These are phyloP conservation scores for Medicago truncatula DNA, from an alignment of 306 rosid genomes.

Conservation along the genomic window DNA sequence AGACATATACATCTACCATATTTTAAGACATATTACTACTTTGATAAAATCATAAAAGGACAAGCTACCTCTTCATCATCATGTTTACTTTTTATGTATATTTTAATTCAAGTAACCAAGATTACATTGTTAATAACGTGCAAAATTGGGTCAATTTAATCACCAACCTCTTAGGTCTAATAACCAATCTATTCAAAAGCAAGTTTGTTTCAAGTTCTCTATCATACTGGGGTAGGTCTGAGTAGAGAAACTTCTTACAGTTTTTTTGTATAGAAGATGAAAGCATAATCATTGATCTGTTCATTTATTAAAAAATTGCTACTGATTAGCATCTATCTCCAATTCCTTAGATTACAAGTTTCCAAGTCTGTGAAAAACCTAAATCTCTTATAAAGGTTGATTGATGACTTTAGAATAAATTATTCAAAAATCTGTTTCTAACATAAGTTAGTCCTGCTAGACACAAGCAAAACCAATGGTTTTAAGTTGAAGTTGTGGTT, in stretches of 20 bases:
- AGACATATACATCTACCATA: constrained; percentile 44
- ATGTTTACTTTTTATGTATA: constrained; percentile 30
- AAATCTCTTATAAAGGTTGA: constrained; percentile 7
- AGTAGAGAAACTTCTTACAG: constrained; percentile 51
- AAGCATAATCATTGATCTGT: neutral
- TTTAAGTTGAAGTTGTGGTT: neutral
- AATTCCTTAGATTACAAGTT: neutral
- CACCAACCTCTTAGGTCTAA: constrained; percentile 53
- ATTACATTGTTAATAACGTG: constrained; percentile 23
- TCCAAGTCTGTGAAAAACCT: constrained; percentile 14
- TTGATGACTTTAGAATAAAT: constrained; percentile 14
- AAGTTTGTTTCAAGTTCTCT: constrained; percentile 40
- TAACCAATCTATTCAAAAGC: constrained; percentile 41
- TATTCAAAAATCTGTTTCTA: neutral
- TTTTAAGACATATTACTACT: constrained; percentile 44
- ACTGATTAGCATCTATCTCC: neutral
- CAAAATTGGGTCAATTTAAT: constrained; percentile 43
- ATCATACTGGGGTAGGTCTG: constrained; percentile 41
- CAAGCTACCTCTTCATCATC: constrained; percentile 28
- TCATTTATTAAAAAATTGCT: constrained; percentile 22
- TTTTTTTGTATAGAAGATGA: constrained; percentile 36
- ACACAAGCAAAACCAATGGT: neutral
- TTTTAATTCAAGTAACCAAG: constrained; percentile 22
- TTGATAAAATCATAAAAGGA: constrained; percentile 39
- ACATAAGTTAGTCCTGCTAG: neutral